Evolutionary conservation across 306 rosid species (phyloP).

Genomic region (barrel medic (Medicago truncatula)): DNA sequence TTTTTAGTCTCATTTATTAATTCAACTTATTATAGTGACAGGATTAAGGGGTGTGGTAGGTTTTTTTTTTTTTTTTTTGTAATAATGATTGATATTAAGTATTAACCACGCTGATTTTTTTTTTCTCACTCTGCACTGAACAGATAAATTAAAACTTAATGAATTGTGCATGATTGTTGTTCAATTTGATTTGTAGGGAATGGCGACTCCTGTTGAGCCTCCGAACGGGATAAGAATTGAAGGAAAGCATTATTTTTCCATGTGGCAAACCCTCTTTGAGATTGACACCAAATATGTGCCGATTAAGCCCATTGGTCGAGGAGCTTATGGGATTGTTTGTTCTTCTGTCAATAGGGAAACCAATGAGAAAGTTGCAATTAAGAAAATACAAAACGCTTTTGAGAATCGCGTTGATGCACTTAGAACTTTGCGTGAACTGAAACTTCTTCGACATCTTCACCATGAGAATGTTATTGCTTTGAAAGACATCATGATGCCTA

Average conservation of each 20-base stretch:
- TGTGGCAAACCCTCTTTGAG: slow-evolving; percentile 95
- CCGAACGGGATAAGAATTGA: slow-evolving; percentile 74
- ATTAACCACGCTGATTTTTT: neutral
- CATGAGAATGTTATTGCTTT: slow-evolving; percentile 86
- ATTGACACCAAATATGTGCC: slow-evolving; percentile 88
- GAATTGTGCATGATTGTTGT: slow-evolving; percentile 26
- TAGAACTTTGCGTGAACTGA: slow-evolving; percentile 82
- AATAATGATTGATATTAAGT: neutral
- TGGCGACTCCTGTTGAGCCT: slow-evolving; percentile 97
- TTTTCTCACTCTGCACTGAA: neutral
- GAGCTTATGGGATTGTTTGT: slow-evolving; percentile 91
- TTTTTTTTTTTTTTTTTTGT: neutral
- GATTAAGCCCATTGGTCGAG: slow-evolving; percentile 92
- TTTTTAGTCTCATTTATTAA: slow-evolving; percentile 15
- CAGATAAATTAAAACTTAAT: neutral
- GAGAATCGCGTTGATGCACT: slow-evolving; percentile 88
- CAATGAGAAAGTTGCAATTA: slow-evolving; percentile 87
- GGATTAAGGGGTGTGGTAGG: neutral
- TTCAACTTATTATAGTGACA: neutral
- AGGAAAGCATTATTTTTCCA: slow-evolving; percentile 88
- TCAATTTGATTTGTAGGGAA: slow-evolving; percentile 47
- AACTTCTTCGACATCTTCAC: slow-evolving; percentile 86
- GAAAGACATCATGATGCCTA: slow-evolving; percentile 93
- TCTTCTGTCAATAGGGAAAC: slow-evolving; percentile 83
- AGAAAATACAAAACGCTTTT: slow-evolving; percentile 82